Percentiles rank a stretch among this genome's conserved stretches.
Conservation (phyloP, 2,329 filamentous ascomycete species). For the Arthrocladium fulminans region DNA sequence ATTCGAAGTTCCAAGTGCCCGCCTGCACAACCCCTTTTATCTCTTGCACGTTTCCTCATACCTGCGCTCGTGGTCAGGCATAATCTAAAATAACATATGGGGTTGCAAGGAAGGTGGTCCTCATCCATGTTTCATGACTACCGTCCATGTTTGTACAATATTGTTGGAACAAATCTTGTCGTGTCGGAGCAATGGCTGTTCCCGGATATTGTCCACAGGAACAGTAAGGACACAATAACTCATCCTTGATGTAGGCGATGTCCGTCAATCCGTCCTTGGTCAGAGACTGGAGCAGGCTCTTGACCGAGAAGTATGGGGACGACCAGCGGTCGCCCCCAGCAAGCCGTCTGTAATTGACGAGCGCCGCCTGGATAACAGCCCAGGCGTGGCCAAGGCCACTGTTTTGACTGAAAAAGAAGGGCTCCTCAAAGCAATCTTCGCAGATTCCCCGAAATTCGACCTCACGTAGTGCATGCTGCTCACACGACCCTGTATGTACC, state of each 20-base stretch:
- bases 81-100: background rate
- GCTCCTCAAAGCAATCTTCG: background rate
- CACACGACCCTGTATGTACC: background rate
- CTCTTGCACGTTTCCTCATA: no score
- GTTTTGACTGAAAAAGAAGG: slow-evolving; percentile 13
- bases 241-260: slow-evolving; percentile 13
- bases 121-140: background rate
- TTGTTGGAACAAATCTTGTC: background rate
- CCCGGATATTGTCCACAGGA: slow-evolving; percentile 12
- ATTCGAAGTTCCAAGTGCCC: no score
- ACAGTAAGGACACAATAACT: slow-evolving; percentile 19
- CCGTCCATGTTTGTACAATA: background rate
- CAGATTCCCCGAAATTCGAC: background rate
- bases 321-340: slow-evolving; percentile 22
- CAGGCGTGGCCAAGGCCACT: slow-evolving; percentile 24
- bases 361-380: slow-evolving; percentile 32
- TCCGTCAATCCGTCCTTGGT: background rate
- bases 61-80: no score
- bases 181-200: background rate
- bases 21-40: no score
- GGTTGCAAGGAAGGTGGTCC: background rate
- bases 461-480: background rate
- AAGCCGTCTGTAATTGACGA: slow-evolving; percentile 31
- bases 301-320: slow-evolving; percentile 18
- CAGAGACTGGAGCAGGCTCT: slow-evolving; percentile 12